Conservation (phyloP, 139 green algal genomes). For the Haematococcus sp. region DNA sequence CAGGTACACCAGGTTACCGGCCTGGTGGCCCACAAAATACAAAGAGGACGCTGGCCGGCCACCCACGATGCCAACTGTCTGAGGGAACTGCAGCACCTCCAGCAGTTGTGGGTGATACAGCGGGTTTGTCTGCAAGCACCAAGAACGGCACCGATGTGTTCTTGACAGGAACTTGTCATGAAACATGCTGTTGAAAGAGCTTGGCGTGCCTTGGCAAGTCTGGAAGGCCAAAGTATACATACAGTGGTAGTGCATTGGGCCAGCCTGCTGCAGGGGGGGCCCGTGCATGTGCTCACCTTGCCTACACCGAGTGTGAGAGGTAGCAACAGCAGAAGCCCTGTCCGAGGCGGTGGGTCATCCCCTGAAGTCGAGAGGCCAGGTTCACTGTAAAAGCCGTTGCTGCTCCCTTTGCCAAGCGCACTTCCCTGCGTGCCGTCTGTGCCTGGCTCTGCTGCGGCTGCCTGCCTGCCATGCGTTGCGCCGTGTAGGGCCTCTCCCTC, state of each 20-base stretch:
- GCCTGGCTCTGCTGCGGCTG: too few relatives aligned
- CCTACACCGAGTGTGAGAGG: slow-evolving; percentile 80
- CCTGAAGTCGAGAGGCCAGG: too few relatives aligned
- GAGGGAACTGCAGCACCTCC: slow-evolving; percentile 65
- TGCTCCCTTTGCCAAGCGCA: neutral
- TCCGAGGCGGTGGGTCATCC: neutral
- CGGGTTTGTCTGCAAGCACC: slow-evolving; percentile 63
- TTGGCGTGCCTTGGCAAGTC: too few relatives aligned
- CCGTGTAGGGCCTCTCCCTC: neutral
- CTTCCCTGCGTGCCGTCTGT: neutral
- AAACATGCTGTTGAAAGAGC: neutral
- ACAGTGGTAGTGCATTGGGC: too few relatives aligned
- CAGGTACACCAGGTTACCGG: slow-evolving; percentile 65
- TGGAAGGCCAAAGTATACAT: too few relatives aligned
- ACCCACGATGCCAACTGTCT: slow-evolving; percentile 88
- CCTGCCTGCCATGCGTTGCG: too few relatives aligned
- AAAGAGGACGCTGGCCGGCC: slow-evolving; percentile 76
- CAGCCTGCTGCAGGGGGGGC: too few relatives aligned
- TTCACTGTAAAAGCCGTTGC: neutral
- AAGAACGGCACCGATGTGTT: neutral
- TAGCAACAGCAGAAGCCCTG: slow-evolving; percentile 71
- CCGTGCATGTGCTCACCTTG: too few relatives aligned
- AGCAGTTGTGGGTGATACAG: slow-evolving; percentile 79
- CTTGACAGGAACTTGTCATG: neutral
- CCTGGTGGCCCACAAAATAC: slow-evolving; percentile 86